Conservation (phyloP, 2,329 filamentous ascomycete genomes). For the Claviceps citrina region DNA sequence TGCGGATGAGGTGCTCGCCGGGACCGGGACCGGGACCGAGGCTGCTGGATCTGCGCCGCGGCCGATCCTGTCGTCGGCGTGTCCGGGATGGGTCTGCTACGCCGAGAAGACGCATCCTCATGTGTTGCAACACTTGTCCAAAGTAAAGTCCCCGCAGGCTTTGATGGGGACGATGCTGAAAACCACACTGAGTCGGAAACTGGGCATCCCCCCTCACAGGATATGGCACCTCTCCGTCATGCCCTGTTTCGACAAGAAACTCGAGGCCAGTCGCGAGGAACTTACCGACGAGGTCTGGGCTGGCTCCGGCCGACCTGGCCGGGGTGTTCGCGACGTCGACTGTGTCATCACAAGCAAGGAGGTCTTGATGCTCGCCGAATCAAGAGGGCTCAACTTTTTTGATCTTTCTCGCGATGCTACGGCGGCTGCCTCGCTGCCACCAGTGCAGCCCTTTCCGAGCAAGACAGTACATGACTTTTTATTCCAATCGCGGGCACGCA, state of each 20-base stretch:
- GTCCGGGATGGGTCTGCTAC: constrained; percentile 97
- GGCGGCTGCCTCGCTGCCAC: constrained; percentile 26
- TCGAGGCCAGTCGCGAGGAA: constrained; percentile 87
- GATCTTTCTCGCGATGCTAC: constrained; percentile 26
- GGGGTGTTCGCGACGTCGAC: constrained; percentile 72
- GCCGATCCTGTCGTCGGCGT: constrained; percentile 74
- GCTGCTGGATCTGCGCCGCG: constrained; percentile 15
- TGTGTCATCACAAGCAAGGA: constrained; percentile 97
- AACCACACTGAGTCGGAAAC: constrained; percentile 57
- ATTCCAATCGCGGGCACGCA: constrained; percentile 39
- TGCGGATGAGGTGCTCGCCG: constrained; percentile 50
- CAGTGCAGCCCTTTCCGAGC: constrained; percentile 52
- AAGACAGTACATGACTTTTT: constrained; percentile 54
- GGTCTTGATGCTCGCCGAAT: constrained; percentile 74
- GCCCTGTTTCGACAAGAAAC: constrained; percentile 98
- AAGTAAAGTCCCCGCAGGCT: constrained; percentile 86
- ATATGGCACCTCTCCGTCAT: constrained; percentile 95
- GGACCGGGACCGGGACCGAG: constrained; percentile 9
- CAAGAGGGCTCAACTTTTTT: constrained; percentile 64
- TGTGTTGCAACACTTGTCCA: constrained; percentile 77
- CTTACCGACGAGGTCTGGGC: constrained; percentile 69
- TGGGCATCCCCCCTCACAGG: constrained; percentile 57
- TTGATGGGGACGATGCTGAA: constrained; percentile 82
- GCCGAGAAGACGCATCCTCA: constrained; percentile 96
- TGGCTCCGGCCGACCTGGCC: constrained; percentile 29